Evolutionary conservation across 140 eudicot species (phyloP).

Genomic region (Cichorium intybus): DNA sequence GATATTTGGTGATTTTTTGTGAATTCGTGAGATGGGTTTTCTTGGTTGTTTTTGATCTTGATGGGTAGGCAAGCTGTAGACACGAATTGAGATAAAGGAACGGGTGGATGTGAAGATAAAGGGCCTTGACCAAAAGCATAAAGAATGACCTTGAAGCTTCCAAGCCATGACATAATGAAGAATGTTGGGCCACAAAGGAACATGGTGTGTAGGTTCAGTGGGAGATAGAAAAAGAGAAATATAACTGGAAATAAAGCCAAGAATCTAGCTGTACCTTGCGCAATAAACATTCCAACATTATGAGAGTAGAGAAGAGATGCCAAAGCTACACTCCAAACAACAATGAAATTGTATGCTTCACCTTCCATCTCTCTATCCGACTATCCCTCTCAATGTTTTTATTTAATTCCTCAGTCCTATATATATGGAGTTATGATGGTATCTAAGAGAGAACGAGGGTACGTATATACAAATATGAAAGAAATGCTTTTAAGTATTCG

Average conservation of each 20-base stretch:
- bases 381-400: background rate
- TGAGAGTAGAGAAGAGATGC: background rate
- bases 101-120: background rate
- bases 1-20: slow-evolving; percentile 8
- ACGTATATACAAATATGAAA: too few species aligned
- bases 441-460: too few species aligned
- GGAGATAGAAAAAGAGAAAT: background rate
- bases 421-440: background rate
- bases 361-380: background rate
- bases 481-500: too few species aligned
- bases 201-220: background rate
- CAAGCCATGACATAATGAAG: background rate
- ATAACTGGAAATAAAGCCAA: background rate
- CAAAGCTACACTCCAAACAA: background rate
- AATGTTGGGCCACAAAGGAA: background rate
- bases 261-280: background rate
- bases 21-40: background rate
- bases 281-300: background rate
- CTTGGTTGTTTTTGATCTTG: background rate
- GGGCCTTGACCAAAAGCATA: background rate
- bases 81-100: background rate
- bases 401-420: background rate
- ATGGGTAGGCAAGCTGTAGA: background rate
- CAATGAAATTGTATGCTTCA: background rate
- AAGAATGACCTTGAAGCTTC: background rate